Percentiles rank a stretch among this genome's conserved stretches.
These are phyloP conservation scores for Phytopythium litorale DNA, from an alignment of 352 stramenopile species.

Conservation along the genomic window DNA sequence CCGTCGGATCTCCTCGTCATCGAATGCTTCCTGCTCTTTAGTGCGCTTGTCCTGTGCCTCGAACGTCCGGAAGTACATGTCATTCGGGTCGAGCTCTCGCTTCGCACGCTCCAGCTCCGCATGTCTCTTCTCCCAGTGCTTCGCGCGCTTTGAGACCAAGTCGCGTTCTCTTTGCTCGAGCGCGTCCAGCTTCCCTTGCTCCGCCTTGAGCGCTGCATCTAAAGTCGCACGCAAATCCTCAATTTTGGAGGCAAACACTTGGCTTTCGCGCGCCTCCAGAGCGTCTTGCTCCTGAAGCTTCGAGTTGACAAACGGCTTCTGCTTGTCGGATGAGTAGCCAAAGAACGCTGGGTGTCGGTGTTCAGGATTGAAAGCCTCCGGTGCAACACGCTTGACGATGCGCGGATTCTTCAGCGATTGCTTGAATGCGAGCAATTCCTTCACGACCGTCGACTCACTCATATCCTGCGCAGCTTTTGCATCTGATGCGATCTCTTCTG, in stretches of 20 bases:
- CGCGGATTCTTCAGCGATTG: slow-evolving; percentile 36
- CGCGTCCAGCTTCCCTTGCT: slow-evolving; percentile 56
- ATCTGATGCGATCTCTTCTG: not conserved
- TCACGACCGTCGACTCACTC: not conserved
- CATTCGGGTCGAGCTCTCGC: slow-evolving; percentile 70
- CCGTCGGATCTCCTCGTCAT: slow-evolving; percentile 48
- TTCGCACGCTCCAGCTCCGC: slow-evolving; percentile 62
- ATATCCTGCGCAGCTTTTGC: not conserved
- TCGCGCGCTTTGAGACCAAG: slow-evolving; percentile 42
- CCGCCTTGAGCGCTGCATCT: slow-evolving; percentile 25
- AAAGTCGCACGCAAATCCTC: slow-evolving; percentile 29
- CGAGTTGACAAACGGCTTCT: slow-evolving; percentile 33
- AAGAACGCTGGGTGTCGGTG: slow-evolving; percentile 67
- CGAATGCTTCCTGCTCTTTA: slow-evolving; percentile 40
- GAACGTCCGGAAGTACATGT: slow-evolving; percentile 72
- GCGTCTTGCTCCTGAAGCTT: slow-evolving; percentile 25
- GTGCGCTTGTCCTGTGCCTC: slow-evolving; percentile 60
- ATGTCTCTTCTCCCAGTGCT: slow-evolving; percentile 57
- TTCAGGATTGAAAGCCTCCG: slow-evolving; percentile 38
- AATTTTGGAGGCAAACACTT: slow-evolving; percentile 55
- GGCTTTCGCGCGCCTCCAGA: slow-evolving; percentile 28
- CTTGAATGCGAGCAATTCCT: slow-evolving; percentile 21
- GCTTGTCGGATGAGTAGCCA: slow-evolving; percentile 49
- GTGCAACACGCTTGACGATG: slow-evolving; percentile 43
- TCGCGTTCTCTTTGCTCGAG: slow-evolving; percentile 48